Base-by-base conservation (phyloP, 1,284 basidiomycete genomes). In the Ustanciosporium gigantosporum region DNA sequence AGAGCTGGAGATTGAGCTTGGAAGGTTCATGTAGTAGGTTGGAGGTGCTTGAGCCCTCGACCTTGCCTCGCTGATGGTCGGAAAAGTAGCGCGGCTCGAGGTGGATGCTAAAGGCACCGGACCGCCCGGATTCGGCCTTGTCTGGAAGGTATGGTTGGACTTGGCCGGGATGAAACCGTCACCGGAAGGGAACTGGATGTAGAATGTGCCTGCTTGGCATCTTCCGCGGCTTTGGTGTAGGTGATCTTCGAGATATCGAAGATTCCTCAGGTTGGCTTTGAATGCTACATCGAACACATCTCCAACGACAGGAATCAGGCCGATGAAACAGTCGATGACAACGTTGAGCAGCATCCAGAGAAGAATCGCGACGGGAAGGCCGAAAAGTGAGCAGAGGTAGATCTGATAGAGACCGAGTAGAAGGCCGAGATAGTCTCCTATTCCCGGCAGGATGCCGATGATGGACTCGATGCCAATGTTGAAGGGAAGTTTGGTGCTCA, bases 271-370 rank as follows among this genome's bases (percentile, higher is more conserved):
- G 34, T 76, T 77, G 7, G 71, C 65, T 43, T 76, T 74, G 58
- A 76, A 77, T 6, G 73, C 50, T 5, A 77, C 67, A 38, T 77
- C 75, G 15, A 75, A 51, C 4, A 69, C 46, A 45, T 77, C 75
- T 3, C 76, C 76, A 14, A 77, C 42, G 14, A 77, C n/a, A 25
- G 76, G 75, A 13, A 77, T 45, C n/a, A 76, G 42, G 3, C 76
- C 76, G 5, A 77, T 36, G 14, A 70, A 24, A 31, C 52, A 50
- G 55, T 77, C 74, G 14, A 77, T 11, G 14, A 76, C 34, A 25
- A 71, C 57, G 32, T 73, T 75, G 41, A 72, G 31, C 2, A 71
- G 39, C 76, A 77, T 77, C 48, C 65, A 57, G 5, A 45, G 46
- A 20, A 77, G 41, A 8, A 73, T 44, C 3, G 36, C 9, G 20